A percentile compares a stretch with the other conserved stretches of the same genome.
These are phyloP conservation scores for Spergularia bocconei DNA, from an alignment of 148 eudicot species.

Conservation along the genomic window DNA sequence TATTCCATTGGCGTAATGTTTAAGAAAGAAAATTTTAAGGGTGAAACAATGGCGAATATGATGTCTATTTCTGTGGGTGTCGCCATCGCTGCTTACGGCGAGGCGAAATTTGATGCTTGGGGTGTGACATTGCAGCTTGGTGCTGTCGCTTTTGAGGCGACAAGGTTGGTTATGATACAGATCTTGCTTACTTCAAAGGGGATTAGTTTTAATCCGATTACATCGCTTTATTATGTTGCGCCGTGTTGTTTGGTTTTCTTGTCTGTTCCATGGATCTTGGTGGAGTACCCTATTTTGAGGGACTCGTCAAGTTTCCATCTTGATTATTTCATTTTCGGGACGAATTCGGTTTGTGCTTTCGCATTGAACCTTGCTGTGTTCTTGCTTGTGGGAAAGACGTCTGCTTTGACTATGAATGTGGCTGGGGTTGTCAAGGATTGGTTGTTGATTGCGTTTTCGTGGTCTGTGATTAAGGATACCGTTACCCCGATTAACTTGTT, in stretches of 20 bases:
- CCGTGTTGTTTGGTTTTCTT: conserved; percentile 67
- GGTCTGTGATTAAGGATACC: conserved; percentile 76
- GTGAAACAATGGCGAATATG: conserved; percentile 59
- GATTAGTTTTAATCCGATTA: conserved; percentile 56
- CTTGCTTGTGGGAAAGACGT: conserved; percentile 65
- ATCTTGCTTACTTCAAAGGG: conserved; percentile 59
- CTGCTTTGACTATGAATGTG: conserved; percentile 79
- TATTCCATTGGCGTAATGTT: conserved; percentile 58
- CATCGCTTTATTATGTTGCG: conserved; percentile 61
- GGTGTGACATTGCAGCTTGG: conserved; percentile 64
- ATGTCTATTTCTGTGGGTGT: conserved; percentile 66
- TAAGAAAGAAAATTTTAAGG: conserved; percentile 53
- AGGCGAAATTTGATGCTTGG: conserved; percentile 61
- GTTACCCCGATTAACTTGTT: conserved; percentile 59
- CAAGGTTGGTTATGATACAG: conserved; percentile 62
- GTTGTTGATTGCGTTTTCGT: conserved; percentile 74
- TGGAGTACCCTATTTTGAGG: conserved; percentile 53
- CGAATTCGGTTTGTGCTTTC: conserved; percentile 65
- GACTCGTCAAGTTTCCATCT: conserved; percentile 54
- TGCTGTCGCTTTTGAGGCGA: conserved; percentile 68
- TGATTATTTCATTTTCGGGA: conserved; percentile 59
- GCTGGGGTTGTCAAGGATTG: conserved; percentile 83
- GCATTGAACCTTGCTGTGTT: conserved; percentile 73
- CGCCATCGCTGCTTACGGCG: conserved; percentile 72
- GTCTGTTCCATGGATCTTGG: conserved; percentile 57